A percentile compares a stretch with the other conserved stretches of the same genome.
phyloP scores from a whole-genome alignment of 805 yeast genomes.

The Kuraishia floccosa region DNA sequence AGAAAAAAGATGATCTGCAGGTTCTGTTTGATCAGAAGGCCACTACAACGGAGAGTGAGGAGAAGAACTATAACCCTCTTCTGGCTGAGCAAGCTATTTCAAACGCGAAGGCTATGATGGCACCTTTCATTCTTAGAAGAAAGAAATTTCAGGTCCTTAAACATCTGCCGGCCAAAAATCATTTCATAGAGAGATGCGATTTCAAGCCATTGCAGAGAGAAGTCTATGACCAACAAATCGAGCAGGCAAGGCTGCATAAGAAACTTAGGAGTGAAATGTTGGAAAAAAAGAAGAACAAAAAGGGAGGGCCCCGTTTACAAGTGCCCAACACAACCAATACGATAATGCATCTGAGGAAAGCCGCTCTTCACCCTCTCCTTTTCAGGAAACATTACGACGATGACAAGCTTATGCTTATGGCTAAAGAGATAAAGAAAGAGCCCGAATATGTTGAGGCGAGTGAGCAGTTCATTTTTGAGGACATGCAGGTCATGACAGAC shows the following conservation, averaged over 20 bases:
- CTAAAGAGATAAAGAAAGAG: constrained; percentile 69
- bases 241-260: constrained; percentile 25
- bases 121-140: constrained; percentile 90
- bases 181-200: constrained; percentile 53
- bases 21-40: constrained; percentile 83
- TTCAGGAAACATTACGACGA: constrained; percentile 61
- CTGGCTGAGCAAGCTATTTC: constrained; percentile 84
- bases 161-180: constrained; percentile 74
- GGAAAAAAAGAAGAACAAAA: constrained; percentile 24
- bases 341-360: constrained; percentile 84
- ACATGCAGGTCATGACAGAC: constrained; percentile 92
- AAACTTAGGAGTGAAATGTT: no score
- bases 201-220: constrained; percentile 40
- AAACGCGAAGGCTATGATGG: constrained; percentile 96
- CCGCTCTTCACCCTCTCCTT: constrained; percentile 83
- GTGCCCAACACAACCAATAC: constrained; percentile 43
- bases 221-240: constrained; percentile 54
- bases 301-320: no score
- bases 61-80: constrained; percentile 54
- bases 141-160: constrained; percentile 85
- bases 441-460: constrained; percentile 73
- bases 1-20: constrained; percentile 71
- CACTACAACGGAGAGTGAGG: constrained; percentile 31
- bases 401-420: constrained; percentile 48
- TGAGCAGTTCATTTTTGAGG: constrained; percentile 69